A percentile compares a stretch with the other conserved stretches of the same genome.
phyloP scores from a whole-genome alignment of 2,329 filamentous ascomycete genomes.

The Pseudogymnoascus sp. region DNA sequence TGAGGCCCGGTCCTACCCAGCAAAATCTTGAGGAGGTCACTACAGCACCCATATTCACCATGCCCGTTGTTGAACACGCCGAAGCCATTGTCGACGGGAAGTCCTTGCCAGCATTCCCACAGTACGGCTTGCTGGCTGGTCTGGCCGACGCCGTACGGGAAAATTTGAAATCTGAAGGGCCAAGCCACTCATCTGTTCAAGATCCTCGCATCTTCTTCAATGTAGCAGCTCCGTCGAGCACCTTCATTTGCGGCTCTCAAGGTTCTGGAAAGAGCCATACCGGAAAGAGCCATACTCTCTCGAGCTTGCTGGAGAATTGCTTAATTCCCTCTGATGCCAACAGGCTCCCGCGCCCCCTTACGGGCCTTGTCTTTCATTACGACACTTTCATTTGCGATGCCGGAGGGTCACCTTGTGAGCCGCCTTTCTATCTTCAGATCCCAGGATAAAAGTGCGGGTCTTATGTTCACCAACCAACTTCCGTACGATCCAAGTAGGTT shows the following conservation, averaged over 20 bases:
- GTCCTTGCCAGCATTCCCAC: too few relatives aligned
- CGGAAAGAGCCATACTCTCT: conserved; percentile 53
- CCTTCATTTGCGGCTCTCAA: conserved; percentile 56
- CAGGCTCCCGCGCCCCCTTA: conserved; percentile 38
- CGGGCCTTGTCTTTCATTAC: conserved; percentile 49
- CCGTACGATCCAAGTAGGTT: background rate
- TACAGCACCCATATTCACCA: too few relatives aligned
- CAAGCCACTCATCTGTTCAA: background rate
- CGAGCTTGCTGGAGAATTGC: conserved; percentile 35
- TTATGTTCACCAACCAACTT: background rate
- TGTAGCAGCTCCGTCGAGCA: conserved; percentile 46
- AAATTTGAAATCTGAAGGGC: background rate
- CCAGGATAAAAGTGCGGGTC: background rate
- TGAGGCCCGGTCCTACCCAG: too few relatives aligned
- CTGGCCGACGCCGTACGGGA: too few relatives aligned
- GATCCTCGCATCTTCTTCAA: conserved; percentile 40
- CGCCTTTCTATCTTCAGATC: background rate
- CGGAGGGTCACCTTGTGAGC: conserved; percentile 13
- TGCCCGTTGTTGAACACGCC: too few relatives aligned
- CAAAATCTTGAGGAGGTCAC: too few relatives aligned
- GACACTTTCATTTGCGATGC: conserved; percentile 37
- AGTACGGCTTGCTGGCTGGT: too few relatives aligned
- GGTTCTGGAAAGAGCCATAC: conserved; percentile 56
- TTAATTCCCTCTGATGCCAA: conserved; percentile 33
- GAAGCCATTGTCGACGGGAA: too few relatives aligned